These are phyloP conservation scores for Diutina scorzettiae DNA, from an alignment of 1,139 yeast genomes.

Conservation along the genomic window DNA sequence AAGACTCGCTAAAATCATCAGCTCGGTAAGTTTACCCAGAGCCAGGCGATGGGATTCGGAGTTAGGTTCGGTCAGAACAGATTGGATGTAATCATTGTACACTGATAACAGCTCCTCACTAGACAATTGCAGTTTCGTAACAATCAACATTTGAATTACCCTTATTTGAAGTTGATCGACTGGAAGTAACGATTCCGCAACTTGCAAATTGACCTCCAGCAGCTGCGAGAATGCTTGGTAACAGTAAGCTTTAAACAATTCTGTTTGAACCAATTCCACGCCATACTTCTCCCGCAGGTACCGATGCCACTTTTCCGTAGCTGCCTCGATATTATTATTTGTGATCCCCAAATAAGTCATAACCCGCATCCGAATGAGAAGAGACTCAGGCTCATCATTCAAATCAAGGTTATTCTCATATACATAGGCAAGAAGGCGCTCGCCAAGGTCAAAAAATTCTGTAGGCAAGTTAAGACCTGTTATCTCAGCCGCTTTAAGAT, in stretches of 20 bases:
- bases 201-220: neutral
- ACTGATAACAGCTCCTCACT: conserved; percentile 33
- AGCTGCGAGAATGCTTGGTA: conserved; percentile 6
- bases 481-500: neutral
- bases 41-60: conserved; percentile 25
- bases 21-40: conserved; percentile 39
- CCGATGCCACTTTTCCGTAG: conserved; percentile 21
- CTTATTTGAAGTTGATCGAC: neutral
- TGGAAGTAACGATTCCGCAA: conserved; percentile 1
- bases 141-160: conserved; percentile 26
- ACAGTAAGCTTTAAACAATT: conserved; percentile 14
- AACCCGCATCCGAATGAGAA: conserved; percentile 10
- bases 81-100: conserved; percentile 38
- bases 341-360: conserved; percentile 12
- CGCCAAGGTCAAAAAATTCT: neutral
- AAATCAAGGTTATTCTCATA: conserved; percentile 17
- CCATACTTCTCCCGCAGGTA: conserved; percentile 29
- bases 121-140: conserved; percentile 34
- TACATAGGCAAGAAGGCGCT: conserved; percentile 10
- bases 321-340: conserved; percentile 14
- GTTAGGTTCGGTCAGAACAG: conserved; percentile 25
- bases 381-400: conserved; percentile 9
- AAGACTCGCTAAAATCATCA: conserved; percentile 38
- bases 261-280: conserved; percentile 21
- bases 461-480: neutral